These are phyloP conservation scores for Epichloe elymi DNA, from an alignment of 2,329 filamentous ascomycete species.

Conservation along the genomic window DNA sequence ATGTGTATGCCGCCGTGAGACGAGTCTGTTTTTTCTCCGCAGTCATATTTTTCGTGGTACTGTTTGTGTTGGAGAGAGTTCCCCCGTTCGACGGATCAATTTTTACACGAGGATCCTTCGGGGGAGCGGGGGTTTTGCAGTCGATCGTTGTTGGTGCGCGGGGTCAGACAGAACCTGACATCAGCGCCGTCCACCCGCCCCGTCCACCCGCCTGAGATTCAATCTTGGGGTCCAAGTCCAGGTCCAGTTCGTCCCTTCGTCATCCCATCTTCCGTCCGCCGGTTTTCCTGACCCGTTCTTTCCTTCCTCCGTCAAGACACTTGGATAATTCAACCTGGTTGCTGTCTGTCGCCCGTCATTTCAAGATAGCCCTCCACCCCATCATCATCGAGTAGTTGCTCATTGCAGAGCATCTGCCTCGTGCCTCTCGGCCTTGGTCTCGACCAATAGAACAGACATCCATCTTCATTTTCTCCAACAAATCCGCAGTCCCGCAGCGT, in stretches of 20 bases:
- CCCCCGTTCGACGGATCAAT: too few relatives aligned
- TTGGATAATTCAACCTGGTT: too few relatives aligned
- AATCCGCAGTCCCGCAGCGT: background rate
- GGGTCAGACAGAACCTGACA: background rate
- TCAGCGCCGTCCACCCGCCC: background rate
- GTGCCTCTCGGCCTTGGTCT: background rate
- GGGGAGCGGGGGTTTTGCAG: background rate
- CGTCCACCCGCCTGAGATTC: too few relatives aligned
- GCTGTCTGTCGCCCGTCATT: too few relatives aligned
- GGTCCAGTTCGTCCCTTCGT: background rate
- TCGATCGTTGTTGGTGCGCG: background rate
- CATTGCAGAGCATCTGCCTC: too few relatives aligned
- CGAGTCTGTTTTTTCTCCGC: background rate
- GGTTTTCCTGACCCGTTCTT: too few relatives aligned
- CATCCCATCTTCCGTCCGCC: background rate
- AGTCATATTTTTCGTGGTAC: background rate
- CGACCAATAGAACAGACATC: background rate
- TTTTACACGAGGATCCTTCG: too few relatives aligned
- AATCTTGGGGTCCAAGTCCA: too few relatives aligned
- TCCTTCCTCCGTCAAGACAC: too few relatives aligned
- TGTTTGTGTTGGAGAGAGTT: background rate
- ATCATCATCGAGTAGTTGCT: too few relatives aligned
- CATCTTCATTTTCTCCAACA: background rate
- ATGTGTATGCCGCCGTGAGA: conserved; percentile 41
- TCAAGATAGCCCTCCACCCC: too few relatives aligned